Evolutionary conservation across 2,329 filamentous ascomycete genomes (phyloP).

Genomic region (Trichoderma atroviride): DNA sequence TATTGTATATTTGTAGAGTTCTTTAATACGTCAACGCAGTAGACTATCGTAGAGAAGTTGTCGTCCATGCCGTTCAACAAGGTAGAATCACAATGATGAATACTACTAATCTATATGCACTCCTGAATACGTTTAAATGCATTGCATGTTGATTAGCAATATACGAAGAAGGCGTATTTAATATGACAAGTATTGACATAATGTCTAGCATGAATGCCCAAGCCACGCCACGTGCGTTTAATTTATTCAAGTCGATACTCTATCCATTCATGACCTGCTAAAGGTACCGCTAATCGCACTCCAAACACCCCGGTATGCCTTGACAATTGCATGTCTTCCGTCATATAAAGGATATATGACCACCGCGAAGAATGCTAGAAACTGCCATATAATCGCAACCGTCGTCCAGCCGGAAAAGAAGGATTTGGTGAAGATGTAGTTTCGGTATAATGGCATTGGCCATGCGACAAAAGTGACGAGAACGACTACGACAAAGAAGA

Average conservation of each 20-base stretch:
- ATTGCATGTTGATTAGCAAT: background rate
- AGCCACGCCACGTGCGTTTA: background rate
- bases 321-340: constrained; percentile 15
- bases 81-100: too few species aligned
- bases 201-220: background rate
- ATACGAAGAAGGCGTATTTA: background rate
- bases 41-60: too few species aligned
- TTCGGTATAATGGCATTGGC: constrained; percentile 23
- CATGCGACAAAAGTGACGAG: constrained; percentile 21
- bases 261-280: background rate
- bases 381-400: constrained; percentile 22
- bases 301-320: constrained; percentile 16
- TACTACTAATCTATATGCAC: too few species aligned
- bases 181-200: background rate
- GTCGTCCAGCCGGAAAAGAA: constrained; percentile 23
- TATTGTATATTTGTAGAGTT: too few species aligned
- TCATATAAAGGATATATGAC: constrained; percentile 13
- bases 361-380: constrained; percentile 22
- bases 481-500: constrained; percentile 15
- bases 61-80: too few species aligned
- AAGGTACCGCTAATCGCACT: background rate
- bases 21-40: too few species aligned
- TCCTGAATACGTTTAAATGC: background rate
- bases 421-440: constrained; percentile 22
- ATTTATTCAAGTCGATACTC: background rate